Conservation (phyloP, 2,329 filamentous ascomycete genomes). For the Knoxdaviesia capensis region DNA sequence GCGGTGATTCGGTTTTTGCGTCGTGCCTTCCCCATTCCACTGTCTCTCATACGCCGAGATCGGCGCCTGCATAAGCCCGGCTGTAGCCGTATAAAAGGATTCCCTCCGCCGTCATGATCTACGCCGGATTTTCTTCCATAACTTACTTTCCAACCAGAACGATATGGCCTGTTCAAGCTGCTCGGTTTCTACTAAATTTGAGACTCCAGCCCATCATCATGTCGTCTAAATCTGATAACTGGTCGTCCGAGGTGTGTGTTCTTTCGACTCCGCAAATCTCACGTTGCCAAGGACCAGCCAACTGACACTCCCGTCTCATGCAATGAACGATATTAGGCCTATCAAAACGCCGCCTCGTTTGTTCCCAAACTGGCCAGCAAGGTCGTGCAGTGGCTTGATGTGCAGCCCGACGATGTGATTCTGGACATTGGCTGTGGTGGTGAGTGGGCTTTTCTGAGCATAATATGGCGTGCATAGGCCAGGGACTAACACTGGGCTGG, state of each 20-base stretch:
- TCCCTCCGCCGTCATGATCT: too few relatives aligned
- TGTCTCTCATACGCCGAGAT: too few relatives aligned
- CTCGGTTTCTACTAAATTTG: too few relatives aligned
- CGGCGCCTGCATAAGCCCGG: too few relatives aligned
- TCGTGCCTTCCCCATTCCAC: too few relatives aligned
- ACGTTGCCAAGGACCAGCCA: background rate
- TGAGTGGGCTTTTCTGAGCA: conserved; percentile 11
- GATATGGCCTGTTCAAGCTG: too few relatives aligned
- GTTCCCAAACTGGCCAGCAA: conserved; percentile 41
- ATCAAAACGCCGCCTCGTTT: conserved; percentile 40
- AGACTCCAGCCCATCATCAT: conserved; percentile 4
- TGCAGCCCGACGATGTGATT: conserved; percentile 34
- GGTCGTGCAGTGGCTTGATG: conserved; percentile 35
- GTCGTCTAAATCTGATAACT: conserved; percentile 13
- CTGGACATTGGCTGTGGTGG: conserved; percentile 46
- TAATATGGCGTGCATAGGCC: background rate
- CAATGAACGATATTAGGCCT: conserved; percentile 19
- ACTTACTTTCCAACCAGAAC: too few relatives aligned
- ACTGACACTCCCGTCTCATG: background rate
- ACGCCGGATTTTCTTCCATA: too few relatives aligned
- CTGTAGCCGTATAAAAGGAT: too few relatives aligned
- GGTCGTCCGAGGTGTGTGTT: conserved; percentile 17
- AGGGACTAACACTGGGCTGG: background rate
- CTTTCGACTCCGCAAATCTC: background rate
- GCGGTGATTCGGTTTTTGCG: too few relatives aligned